Percentiles rank a stretch among this genome's conserved stretches.
phyloP scores from a whole-genome alignment of 2,329 filamentous ascomycete species.

The Fusarium mangiferae region DNA sequence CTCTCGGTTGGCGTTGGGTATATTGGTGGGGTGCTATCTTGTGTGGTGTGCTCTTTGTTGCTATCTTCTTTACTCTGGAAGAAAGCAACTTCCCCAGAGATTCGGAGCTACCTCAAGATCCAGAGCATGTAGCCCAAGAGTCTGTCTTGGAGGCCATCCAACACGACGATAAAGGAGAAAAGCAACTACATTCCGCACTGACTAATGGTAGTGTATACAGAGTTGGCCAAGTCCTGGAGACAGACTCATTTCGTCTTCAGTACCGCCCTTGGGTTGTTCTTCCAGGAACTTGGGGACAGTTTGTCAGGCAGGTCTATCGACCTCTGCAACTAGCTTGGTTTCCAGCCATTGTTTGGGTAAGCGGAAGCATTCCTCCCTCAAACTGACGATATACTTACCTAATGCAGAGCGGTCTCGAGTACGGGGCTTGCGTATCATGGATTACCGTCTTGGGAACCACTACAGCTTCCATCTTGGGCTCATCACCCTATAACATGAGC shows the following conservation, averaged over 20 bases:
- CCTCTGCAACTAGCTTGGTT: not conserved
- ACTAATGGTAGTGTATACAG: not conserved
- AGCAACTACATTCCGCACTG: not conserved
- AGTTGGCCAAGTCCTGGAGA: not conserved
- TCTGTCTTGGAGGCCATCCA: not conserved
- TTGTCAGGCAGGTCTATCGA: not conserved
- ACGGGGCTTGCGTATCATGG: rapidly evolving
- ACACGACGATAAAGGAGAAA: not conserved
- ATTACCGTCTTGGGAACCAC: not conserved
- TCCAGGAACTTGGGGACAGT: not conserved
- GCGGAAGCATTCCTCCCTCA: rapidly evolving
- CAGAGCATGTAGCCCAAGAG: not conserved
- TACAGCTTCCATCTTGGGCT: not conserved
- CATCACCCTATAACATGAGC: not conserved
- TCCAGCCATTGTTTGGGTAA: not conserved
- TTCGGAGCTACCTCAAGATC: not conserved
- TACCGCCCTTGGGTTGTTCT: not conserved
- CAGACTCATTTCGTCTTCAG: not conserved
- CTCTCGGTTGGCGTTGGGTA: not conserved
- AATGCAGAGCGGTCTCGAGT: not conserved
- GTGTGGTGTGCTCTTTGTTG: not conserved
- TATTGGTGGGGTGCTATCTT: not conserved
- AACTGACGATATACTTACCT: too few relatives aligned
- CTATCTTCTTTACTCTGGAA: not conserved
- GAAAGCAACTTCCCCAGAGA: not conserved